Evolutionary conservation across 345 rosid genomes (phyloP), one percentile per base, ranked within the genome.

Genomic region (Cardamine resedifolia): DNA sequence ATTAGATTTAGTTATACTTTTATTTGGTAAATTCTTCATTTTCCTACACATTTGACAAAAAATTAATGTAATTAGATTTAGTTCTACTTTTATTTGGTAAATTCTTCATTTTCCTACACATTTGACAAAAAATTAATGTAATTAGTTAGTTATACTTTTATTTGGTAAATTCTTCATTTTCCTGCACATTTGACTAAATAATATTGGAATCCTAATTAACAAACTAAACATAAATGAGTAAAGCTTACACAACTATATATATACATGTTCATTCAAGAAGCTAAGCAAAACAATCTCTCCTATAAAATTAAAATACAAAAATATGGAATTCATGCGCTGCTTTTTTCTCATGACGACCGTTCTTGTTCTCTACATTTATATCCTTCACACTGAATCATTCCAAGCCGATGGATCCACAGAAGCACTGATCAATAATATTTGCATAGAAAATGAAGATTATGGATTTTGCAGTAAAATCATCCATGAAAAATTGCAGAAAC

Each of bases 361-460:
- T 64, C 56, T 73, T 44, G 56, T 23, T 56, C 28, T 44, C n/a
- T 38, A 19, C 30, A 6, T 39, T 8, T 30, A 33, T 2, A 23
- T 15, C 19, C 38, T 18, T 64, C 39, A 45, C 26, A 52, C 33
- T n/a, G 18, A 62, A 33, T 57, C 38, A 45, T 8, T 56, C 39
- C 2, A 43, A 28, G 16, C 20, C 12, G 55, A 28, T 63, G 33
- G 19, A 7, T 7, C 58, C 3, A 64, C 76, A 14, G 64, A 73
- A 73, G 28, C 27, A 44, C 21, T 73, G 3, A 64, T 73, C 64
- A 5, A 44, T 18, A 44, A 30, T 5, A 64, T 73, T 0, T 73
- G 77, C 71, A 9, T 0, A 2, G 20, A 73, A 26, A 73, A 4
- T 16, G 64, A 34, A 64, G 71, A 73, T 12, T 64, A 64, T 24